phyloP scores from a whole-genome alignment of 2,329 filamentous ascomycete species.

The Moelleriella libera region DNA sequence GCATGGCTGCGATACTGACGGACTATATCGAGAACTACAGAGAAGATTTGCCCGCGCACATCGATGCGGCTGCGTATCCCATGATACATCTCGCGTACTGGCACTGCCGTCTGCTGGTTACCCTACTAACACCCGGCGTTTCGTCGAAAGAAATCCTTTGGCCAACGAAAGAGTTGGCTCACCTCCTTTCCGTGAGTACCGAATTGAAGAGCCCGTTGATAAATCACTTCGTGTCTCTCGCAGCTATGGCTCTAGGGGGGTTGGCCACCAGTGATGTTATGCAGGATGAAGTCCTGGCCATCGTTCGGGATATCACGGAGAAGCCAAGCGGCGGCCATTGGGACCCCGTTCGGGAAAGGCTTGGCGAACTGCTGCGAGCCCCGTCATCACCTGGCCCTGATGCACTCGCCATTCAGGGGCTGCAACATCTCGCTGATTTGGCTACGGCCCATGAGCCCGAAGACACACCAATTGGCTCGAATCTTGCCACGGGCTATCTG shows the following conservation, averaged over 20 bases:
- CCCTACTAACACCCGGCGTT: conserved; percentile 41
- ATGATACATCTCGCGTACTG: conserved; percentile 55
- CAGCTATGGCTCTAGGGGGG: conserved; percentile 45
- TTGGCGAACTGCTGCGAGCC: conserved; percentile 19
- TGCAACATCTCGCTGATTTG: conserved; percentile 48
- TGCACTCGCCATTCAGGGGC: conserved; percentile 32
- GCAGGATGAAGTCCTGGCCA: conserved; percentile 39
- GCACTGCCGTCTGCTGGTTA: conserved; percentile 51
- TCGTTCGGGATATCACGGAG: conserved; percentile 42
- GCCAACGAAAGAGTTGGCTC: conserved; percentile 42
- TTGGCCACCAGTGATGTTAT: conserved; percentile 40
- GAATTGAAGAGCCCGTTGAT: conserved; percentile 48
- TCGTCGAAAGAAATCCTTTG: conserved; percentile 44
- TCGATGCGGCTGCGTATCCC: conserved; percentile 36
- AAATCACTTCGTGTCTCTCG: conserved; percentile 50
- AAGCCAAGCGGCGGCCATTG: conserved; percentile 36
- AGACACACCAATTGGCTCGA: neutral
- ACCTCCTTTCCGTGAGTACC: conserved; percentile 40
- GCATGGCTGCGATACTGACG: conserved; percentile 18
- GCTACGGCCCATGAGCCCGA: conserved; percentile 26
- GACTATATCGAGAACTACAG: conserved; percentile 45
- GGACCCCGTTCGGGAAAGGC: conserved; percentile 39
- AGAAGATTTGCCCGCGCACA: conserved; percentile 43
- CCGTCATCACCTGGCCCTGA: conserved; percentile 18
- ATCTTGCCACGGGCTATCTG: neutral